Base-by-base conservation (phyloP, 2,329 filamentous ascomycete species). In the Gnomoniopsis sp. region DNA sequence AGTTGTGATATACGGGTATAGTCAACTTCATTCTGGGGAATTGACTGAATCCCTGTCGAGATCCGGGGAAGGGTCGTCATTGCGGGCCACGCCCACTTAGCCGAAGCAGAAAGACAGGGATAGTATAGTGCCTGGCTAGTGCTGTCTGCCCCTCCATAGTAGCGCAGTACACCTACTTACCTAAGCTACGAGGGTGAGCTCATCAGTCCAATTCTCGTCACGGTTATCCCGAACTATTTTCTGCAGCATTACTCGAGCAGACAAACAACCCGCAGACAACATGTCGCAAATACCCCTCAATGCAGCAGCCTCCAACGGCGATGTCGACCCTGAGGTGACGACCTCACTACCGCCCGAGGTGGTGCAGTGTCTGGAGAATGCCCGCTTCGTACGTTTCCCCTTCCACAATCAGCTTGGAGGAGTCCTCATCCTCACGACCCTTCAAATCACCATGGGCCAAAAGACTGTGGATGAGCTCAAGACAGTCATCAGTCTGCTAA, bases 321-420 rank as follows among this genome's bases (percentile, higher is more conserved):
- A 88, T 57, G 91, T 86, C 48, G 81, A 92, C 73, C 88, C 87
- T 63, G 85, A 88, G 71, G 74, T 84, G 60, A 88, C 90, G 41
- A 80, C 81, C 59, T 82, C 83, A 10, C 83, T 98, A 2, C 95
- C 95, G 0, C 78, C 82, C 3, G 93, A 97, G 73, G 95, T 98
- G 22, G 83, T 95, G 14, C 88, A 92, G 68, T 97, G 93, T 71
- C 85, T 99, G 23, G 88, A 96, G 71, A 98, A 97, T 77, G 91
- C 93, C 52, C 88, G 93, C 67, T 99, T 97, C 77, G 92, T 96
- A 84, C 67, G 83, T 77, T 48, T 33, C 22, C 34, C 49, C 50
- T 21, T 47, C 58, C 59, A 30, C 59, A 63, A 61, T 41, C 62
- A 26, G 41, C 49, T 26, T 38, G 64, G 58, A n/a, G 23, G 33